Base-by-base conservation (phyloP, 345 rosid genomes). In the Camelina laxa region DNA sequence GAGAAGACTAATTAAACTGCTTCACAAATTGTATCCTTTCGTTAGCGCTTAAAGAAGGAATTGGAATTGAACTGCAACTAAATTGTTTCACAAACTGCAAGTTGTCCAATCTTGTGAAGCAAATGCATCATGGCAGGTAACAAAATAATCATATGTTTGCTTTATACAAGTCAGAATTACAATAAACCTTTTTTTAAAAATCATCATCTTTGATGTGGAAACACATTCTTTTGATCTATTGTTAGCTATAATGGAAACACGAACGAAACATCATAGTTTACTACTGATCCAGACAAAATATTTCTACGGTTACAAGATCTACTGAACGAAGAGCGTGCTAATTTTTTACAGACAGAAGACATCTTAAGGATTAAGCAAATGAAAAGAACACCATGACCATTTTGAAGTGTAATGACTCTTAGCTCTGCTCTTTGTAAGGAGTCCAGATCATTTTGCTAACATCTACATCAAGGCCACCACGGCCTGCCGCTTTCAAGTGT, bases 361-460 rank as follows among this genome's bases (percentile, higher is more conserved):
- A 60, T 49, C 64, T 67, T 15, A 61, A 44, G 49, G 62, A 50
- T 64, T 9, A 62, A 12, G 57, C 69, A 44, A 56, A 45, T 11
- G 38, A 62, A 42, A 63, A 70, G 36, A 63, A 64, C 30, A 48
- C 45, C 69, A 16, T 19, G 5, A 22, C 64, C 75, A 69, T 47
- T 38, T 55, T 62, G 36, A 55, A 63, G 21, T 44, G 15, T 31
- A 14, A 10, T 13, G 60, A 19, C 27, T 67, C 65, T 70, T 78
- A 90, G 67, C 89, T 83, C 81, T 95, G 99, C 69, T 92, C 99
- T 77, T 91, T 92, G 80, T 92, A 95, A 9, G 99, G 99, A 51
- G 99, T 92, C 98, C 99, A 95, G 75, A 95, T 95, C 85, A 95
- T 69, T 80, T 95, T 92, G 90, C 97, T 83, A 72, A 85, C 99